Base-by-base conservation (phyloP, 441 rosid genomes). In the Euphorbia corollata region DNA sequence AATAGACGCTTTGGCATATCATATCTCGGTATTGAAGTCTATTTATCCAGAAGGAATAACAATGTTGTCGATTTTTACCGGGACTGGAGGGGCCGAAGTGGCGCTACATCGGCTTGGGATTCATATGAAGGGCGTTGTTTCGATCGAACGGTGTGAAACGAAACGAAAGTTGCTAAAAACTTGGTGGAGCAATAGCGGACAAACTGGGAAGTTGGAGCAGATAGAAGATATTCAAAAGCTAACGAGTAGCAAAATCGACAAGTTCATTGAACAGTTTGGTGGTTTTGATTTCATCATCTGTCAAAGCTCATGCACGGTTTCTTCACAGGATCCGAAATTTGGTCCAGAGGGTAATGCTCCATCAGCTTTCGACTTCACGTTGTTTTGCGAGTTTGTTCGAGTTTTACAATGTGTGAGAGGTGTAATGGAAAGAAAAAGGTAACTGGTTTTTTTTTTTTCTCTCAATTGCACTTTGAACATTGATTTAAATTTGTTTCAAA, bases 31-130 rank as follows among this genome's bases (percentile, higher is more conserved):
- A 19, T 79, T 94, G 71, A 94, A 88, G 80, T 50, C 80, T 47
- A 61, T 83, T 76, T 88, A 78, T 63, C 96, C 92, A 0, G 79
- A 68, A 67, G 98, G 99, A 61, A 43, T 89, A 75, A 85, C 92
- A 22, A 63, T 94, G 80, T 32, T 91, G 73, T 94, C 98, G 15
- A 38, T 89, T 65, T 91, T 87, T 68, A 83, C 86, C 15, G 96
- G 99, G 53, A 81, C 87, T 0, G 97, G 96, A 22, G 99, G 99
- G 38, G 90, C 85, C 6, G 92, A 85, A 74, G 77, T 88, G 34
- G 72, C 91, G 20, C 73, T 91, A 62, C 73, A 82, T 78, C 86
- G 85, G n/a, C 97, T 89, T n/a, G 92, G 96, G 57, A 78, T 91
- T 64, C 86, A 5, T 62, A 72, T 94, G 79, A 89, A 88, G 71